Conservation (phyloP, 768 basidiomycete species). For the Boletus tylopilopsis region DNA sequence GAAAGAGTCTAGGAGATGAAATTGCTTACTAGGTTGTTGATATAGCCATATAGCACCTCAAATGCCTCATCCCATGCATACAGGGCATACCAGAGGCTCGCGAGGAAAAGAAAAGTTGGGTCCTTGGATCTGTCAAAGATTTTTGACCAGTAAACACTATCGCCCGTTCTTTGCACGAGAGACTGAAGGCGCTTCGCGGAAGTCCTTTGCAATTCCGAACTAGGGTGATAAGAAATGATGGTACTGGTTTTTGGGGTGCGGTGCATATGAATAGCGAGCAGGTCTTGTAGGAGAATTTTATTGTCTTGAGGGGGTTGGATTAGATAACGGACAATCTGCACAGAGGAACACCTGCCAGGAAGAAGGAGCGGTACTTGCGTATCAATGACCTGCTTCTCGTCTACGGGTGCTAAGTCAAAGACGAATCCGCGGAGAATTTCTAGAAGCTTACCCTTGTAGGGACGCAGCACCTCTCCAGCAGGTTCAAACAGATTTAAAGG, state of each 20-base stretch:
- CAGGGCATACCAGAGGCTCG: conserved; percentile 54
- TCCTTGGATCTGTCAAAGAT: conserved; percentile 34
- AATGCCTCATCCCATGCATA: conserved; percentile 64
- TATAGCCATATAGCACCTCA: conserved; percentile 47
- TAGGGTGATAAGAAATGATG: conserved; percentile 33
- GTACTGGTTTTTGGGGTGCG: conserved; percentile 24
- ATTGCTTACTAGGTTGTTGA: conserved; percentile 43
- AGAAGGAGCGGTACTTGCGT: conserved; percentile 47
- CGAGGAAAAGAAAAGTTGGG: conserved; percentile 53
- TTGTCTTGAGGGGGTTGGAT: conserved; percentile 10
- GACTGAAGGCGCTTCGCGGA: conserved; percentile 29
- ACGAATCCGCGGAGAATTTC: neutral
- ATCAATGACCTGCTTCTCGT: conserved; percentile 38
- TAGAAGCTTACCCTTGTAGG: conserved; percentile 16
- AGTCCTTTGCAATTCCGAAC: conserved; percentile 17
- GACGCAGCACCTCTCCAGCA: neutral
- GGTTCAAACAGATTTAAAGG: neutral
- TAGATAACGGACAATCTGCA: neutral
- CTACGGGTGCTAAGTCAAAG: conserved; percentile 7
- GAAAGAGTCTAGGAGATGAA: neutral
- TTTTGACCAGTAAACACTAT: conserved; percentile 34
- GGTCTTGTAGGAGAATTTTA: conserved; percentile 36
- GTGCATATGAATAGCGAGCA: conserved; percentile 54
- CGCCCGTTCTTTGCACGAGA: conserved; percentile 28
- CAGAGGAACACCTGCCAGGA: conserved; percentile 23